Base-by-base conservation (phyloP, 2,329 filamentous ascomycete genomes). In the Emmonsiellopsis sp. region DNA sequence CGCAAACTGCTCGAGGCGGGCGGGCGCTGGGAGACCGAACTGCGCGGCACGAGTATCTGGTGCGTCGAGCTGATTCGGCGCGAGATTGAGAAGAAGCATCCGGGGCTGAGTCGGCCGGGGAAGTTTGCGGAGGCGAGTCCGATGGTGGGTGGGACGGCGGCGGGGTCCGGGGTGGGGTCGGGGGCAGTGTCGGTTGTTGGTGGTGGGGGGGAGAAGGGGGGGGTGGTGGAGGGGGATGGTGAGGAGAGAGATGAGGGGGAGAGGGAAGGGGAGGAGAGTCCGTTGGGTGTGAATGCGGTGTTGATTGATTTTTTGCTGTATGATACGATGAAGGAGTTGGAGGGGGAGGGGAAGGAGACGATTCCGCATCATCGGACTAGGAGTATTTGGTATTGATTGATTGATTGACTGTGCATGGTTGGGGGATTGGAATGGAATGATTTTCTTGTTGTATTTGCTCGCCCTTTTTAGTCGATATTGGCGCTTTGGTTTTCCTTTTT, bases 251-350 rank as follows among this genome's bases (percentile, higher is more conserved):
- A 57, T 11, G 57, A 52, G 31, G 38, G 43, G 43, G 54, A 54
- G 20, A 38, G 52, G 9, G 40, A 26, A 37, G 34, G 26, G 9
- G 52, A 35, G 7, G 52, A 48, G n/a, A 49, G 57, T 51, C 60
- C 53, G 51, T 71, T 85, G 61, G 72, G 74, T 13, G 69, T 86
- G 58, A 98, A 98, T 67, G 91, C 93, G 30, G 89, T 97, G 40
- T 70, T 98, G 62, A 93, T 98, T 58, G 93, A 98, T 70, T 98
- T 97, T 72, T 95, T 96, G 70, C 75, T 98, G 53, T 98, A 98
- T 67, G 93, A 98, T 72, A 83, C 86, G 15, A 90, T 93, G 73
- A 98, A 97, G 69, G 86, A 89, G 65, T 70, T 87, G 66, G 92
- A 97, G 69, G 75, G 73, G 68, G 76, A 59, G 76, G 83, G 51